Evolutionary conservation across 257 asterid genomes (phyloP).

Genomic region (Ligustrum vulgare): DNA sequence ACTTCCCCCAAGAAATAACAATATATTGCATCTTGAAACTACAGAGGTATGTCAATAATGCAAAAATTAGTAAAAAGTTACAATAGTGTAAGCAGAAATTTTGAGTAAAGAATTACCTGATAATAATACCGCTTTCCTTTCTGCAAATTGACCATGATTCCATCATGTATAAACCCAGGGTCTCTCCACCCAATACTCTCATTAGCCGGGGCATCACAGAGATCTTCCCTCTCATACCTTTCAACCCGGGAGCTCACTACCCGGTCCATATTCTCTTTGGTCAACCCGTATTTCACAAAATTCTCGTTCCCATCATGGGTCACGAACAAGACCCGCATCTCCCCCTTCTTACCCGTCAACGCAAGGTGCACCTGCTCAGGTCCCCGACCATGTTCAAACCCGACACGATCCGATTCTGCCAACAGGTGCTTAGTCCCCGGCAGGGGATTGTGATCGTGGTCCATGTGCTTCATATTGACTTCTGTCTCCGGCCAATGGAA

Average conservation of each 20-base stretch:
- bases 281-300: constrained; percentile 67
- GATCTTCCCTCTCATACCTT: constrained; percentile 82
- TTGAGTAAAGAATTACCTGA: constrained; percentile 42
- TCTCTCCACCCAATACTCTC: constrained; percentile 91
- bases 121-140: constrained; percentile 72
- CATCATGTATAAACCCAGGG: constrained; percentile 91
- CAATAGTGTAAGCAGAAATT: background rate
- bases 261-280: constrained; percentile 37
- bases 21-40: background rate
- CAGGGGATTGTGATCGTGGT: constrained; percentile 82
- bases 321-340: constrained; percentile 97
- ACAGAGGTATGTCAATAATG: background rate
- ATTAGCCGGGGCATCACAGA: constrained; percentile 90
- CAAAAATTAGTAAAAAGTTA: background rate
- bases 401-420: constrained; percentile 54
- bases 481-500: constrained; percentile 77
- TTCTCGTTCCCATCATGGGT: constrained; percentile 70
- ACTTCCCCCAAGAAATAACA: no score
- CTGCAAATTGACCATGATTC: constrained; percentile 58
- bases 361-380: constrained; percentile 93
- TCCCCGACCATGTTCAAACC: constrained; percentile 56
- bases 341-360: constrained; percentile 67
- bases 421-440: constrained; percentile 79
- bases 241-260: constrained; percentile 45
- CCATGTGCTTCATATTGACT: constrained; percentile 55